Evolutionary conservation across 1,284 basidiomycete species (phyloP), one percentile per base, ranked within the genome.

Genomic region (Ceratobasidium sp.): DNA sequence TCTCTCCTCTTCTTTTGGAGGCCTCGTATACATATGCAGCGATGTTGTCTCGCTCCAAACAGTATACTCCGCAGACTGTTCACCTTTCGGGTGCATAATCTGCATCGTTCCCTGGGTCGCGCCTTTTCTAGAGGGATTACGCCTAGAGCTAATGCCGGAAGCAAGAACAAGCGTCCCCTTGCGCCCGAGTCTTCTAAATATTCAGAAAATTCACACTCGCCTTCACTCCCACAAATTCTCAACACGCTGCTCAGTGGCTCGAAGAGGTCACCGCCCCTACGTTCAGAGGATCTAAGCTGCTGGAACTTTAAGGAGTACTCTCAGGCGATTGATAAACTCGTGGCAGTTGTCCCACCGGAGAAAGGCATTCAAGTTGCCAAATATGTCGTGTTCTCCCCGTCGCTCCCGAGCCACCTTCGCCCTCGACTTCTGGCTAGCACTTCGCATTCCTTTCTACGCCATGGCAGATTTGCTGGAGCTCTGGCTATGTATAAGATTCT

Each of bases 391-490:
- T 42, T 40, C 15, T 46, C 51, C 23, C 26, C 73, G 42, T 46
- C 23, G 3, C 6, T 77, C n/a, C 39, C 73, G 12, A 40, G 39
- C 23, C n/a, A 15, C 28, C 64, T 77, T 42, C 73, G 64, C 5
- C 63, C 49, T 33, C 73, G 64, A 44, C 26, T 67, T 33, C 49
- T 68, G n/a, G 64, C 33, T 33, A 58, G 46, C 13, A 64, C 73
- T 6, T 66, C 53, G 20, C 42, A 77, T 23, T 55, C 51, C 26
- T 77, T 77, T n/a, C 42, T 77, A 13, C 73, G 55, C 33, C 44
- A 64, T 46, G 51, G 63, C 15, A 66, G 64, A 15, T 55, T 68
- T 23, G 39, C 28, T 28, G 73, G 73, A 10, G 73, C 73, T 20
- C 26, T 77, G 13, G 53, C 51, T 15, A 46, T 58, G 63, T 77